Evolutionary conservation across 2,329 filamentous ascomycete genomes (phyloP), one percentile per base, ranked within the genome.

Genomic region (Fonsecaea nubica): DNA sequence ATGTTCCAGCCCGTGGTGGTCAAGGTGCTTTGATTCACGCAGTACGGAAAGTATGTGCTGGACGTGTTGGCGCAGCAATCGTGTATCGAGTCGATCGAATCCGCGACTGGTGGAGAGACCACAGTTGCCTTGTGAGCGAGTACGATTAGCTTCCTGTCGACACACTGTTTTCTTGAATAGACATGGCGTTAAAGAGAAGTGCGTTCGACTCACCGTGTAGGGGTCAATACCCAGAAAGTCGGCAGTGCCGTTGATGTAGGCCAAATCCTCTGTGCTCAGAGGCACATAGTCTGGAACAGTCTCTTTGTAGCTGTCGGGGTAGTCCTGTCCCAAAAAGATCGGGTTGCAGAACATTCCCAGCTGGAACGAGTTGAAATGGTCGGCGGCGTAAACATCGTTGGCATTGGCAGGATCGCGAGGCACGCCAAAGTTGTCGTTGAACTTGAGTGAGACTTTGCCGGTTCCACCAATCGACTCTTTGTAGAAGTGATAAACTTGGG

Each of bases 161-260:
- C 7, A 55, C n/a, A 55, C 12, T 7, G 30, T n/a, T 21, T 3
- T 7, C 2, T 10, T 25, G 3, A n/a, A 50, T n/a, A 4, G n/a
- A 21, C 45, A 10, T 10, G 9, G 9, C n/a, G 8, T 18, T 12
- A 4, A 25, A 21, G 7, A 25, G 45, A 42, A 42, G 15, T 25
- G 45, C 4, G 45, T 10, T 50, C 18, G 15, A 50, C 45, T 50
- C 21, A 36, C 82, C 0, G 84, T 87, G 76, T 89, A 89, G 0
- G 85, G 83, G 68, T 89, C 85, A 42, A 88, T 81, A 6, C 81
- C 84, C 45, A 86, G 80, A 63, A 87, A 84, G 73, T 88, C 86
- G 2, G 82, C 80, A 0, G 84, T 86, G 6, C 81, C 80, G 21
- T 80, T 78, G 35, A 86, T 81, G 56, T 82, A 80, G 1, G 70